phyloP scores from a whole-genome alignment of 2,329 filamentous ascomycete genomes.

The Nemania sp. region DNA sequence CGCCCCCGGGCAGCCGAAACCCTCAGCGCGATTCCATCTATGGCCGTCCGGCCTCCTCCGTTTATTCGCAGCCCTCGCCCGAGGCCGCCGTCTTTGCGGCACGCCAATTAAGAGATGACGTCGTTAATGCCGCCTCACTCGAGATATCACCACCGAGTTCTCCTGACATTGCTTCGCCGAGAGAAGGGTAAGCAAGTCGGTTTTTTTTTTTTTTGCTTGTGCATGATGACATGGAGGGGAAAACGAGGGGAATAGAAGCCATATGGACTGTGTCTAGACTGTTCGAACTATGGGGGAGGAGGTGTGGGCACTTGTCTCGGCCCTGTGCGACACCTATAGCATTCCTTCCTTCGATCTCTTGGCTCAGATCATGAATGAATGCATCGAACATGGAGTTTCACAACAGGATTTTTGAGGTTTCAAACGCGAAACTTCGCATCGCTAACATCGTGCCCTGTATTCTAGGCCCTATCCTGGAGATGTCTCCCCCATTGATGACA shows the following conservation, averaged over 20 bases:
- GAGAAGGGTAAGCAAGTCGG: conserved; percentile 57
- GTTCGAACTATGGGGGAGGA: neutral
- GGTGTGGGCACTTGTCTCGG: conserved; percentile 4
- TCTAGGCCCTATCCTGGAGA: conserved; percentile 52
- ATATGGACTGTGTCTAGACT: neutral
- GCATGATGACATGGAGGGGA: neutral
- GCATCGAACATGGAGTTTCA: neutral
- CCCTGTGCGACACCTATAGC: conserved; percentile 4
- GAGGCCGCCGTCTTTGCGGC: conserved; percentile 51
- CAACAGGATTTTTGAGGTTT: neutral
- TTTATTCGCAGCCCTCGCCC: conserved; percentile 70
- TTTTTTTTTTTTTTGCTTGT: conserved; percentile 11
- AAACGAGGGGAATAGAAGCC: neutral
- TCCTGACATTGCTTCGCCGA: conserved; percentile 58
- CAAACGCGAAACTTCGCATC: conserved; percentile 21
- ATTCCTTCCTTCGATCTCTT: conserved; percentile 5
- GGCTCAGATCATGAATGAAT: neutral
- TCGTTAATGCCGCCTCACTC: conserved; percentile 47
- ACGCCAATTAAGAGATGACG: conserved; percentile 46
- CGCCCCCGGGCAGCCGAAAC: conserved; percentile 54
- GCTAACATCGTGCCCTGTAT: conserved; percentile 45
- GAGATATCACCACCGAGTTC: conserved; percentile 69
- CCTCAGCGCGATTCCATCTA: conserved; percentile 51
- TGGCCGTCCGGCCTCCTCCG: conserved; percentile 67
- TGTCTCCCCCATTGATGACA: conserved; percentile 67